A percentile compares a stretch with the other conserved stretches of the same genome.
phyloP scores from a whole-genome alignment of 371 early-diverging fungal species.

The Apophysomyces sp. region DNA sequence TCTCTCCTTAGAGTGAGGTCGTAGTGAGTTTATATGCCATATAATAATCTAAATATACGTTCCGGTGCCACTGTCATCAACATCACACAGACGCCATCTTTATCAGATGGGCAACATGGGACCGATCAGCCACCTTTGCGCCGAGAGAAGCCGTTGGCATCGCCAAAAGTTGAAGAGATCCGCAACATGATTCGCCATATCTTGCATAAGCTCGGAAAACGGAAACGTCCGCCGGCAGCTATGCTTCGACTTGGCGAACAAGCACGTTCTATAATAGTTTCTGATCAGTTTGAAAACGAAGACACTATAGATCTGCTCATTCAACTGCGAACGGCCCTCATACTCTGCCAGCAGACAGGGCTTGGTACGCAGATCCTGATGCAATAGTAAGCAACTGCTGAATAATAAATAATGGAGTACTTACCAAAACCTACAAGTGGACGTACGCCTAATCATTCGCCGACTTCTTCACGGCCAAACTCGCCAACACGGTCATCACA shows the following conservation, averaged over 20 bases:
- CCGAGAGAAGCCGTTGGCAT: conserved; percentile 5
- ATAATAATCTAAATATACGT: neutral
- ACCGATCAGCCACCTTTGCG: neutral
- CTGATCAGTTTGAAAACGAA: conserved; percentile 40
- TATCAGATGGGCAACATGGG: neutral
- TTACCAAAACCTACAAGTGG: conserved; percentile 11
- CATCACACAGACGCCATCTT: neutral
- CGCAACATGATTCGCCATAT: conserved; percentile 44
- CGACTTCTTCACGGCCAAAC: conserved; percentile 33
- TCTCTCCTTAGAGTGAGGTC: too few relatives aligned
- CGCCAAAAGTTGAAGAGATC: conserved; percentile 43
- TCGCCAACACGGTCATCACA: conserved; percentile 26
- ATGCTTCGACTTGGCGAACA: conserved; percentile 24
- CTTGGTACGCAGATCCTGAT: conserved; percentile 27
- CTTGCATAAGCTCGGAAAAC: conserved; percentile 33
- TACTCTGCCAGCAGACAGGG: conserved; percentile 26
- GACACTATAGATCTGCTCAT: conserved; percentile 41
- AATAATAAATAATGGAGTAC: neutral
- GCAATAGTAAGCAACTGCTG: conserved; percentile 22
- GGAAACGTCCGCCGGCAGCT: conserved; percentile 40
- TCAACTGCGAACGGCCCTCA: conserved; percentile 41
- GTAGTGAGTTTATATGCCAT: neutral
- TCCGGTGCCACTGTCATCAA: neutral
- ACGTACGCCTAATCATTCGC: conserved; percentile 27
- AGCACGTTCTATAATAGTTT: conserved; percentile 9